Evolutionary conservation across 2,329 filamentous ascomycete genomes (phyloP).

Genomic region (Leptographium radiaticola): DNA sequence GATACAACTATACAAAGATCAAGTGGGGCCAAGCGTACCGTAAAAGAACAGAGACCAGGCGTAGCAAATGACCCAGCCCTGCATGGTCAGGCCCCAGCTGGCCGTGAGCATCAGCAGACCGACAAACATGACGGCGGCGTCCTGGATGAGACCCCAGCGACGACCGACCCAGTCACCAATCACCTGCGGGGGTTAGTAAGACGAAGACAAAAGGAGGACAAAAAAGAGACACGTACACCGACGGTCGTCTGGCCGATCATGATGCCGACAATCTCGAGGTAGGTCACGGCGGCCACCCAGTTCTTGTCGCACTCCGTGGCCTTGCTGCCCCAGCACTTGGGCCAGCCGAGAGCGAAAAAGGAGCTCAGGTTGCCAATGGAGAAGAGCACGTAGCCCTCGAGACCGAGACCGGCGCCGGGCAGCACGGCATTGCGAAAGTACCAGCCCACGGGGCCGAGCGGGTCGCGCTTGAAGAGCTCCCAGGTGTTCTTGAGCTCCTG

Average conservation of each 20-base stretch:
- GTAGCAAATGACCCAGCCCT: slow-evolving; percentile 97
- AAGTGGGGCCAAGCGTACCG: slow-evolving; percentile 30
- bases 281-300: slow-evolving; percentile 76
- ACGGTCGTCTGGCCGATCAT: slow-evolving; percentile 87
- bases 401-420: slow-evolving; percentile 78
- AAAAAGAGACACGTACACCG: slow-evolving; percentile 40
- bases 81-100: slow-evolving; percentile 72
- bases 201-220: background rate
- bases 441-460: slow-evolving; percentile 68
- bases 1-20: too few species aligned
- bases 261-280: slow-evolving; percentile 88
- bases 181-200: slow-evolving; percentile 21
- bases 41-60: slow-evolving; percentile 92
- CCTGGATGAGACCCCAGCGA: slow-evolving; percentile 90
- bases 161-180: slow-evolving; percentile 69
- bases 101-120: slow-evolving; percentile 86
- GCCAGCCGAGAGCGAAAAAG: slow-evolving; percentile 65
- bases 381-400: slow-evolving; percentile 94
- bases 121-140: slow-evolving; percentile 86
- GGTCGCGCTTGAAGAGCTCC: slow-evolving; percentile 74
- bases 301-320: slow-evolving; percentile 55
- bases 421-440: slow-evolving; percentile 88
- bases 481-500: slow-evolving; percentile 56
- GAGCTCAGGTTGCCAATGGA: slow-evolving; percentile 89
- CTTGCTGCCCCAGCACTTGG: slow-evolving; percentile 56